A percentile compares a stretch with the other conserved stretches of the same genome.
These are phyloP conservation scores for Calocybe cyanea DNA, from an alignment of 768 basidiomycete genomes.

Conservation along the genomic window DNA sequence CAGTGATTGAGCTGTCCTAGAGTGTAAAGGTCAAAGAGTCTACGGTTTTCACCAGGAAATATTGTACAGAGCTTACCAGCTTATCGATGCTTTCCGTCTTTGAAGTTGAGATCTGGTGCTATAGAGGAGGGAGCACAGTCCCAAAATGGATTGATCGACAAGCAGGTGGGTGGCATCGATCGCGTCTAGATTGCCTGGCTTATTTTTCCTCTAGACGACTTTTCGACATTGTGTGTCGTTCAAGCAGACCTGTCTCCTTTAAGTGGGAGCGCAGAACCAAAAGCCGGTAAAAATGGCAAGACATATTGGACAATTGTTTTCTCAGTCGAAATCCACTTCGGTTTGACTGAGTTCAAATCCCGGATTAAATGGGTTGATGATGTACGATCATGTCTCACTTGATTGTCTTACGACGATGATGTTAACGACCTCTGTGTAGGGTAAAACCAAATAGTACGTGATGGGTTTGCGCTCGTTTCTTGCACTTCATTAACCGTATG, in stretches of 20 bases:
- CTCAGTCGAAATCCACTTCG: conserved; percentile 81
- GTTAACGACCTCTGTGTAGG: conserved; percentile 33
- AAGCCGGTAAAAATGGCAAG: conserved; percentile 59
- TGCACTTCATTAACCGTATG: conserved; percentile 4
- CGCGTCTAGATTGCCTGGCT: neutral
- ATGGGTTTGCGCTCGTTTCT: neutral
- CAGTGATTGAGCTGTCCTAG: conserved; percentile 27
- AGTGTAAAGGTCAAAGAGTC: conserved; percentile 76
- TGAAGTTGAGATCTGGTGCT: conserved; percentile 85
- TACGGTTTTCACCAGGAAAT: conserved; percentile 76
- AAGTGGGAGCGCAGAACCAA: conserved; percentile 66
- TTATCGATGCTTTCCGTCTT: conserved; percentile 74
- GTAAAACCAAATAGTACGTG: conserved; percentile 68
- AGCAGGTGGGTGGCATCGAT: conserved; percentile 35
- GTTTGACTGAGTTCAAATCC: conserved; percentile 77
- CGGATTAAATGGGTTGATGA: conserved; percentile 82
- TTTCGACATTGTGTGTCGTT: conserved; percentile 75
- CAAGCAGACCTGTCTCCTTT: conserved; percentile 74
- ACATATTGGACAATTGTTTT: conserved; percentile 84
- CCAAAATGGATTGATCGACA: conserved; percentile 74
- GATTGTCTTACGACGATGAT: conserved; percentile 1
- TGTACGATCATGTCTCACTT: conserved; percentile 36
- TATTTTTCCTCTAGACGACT: conserved; percentile 43
- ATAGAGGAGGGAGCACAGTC: conserved; percentile 64
- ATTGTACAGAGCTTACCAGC: conserved; percentile 78